Base-by-base conservation (phyloP, 2,329 filamentous ascomycete genomes). In the Sclerotinia trifoliorum region DNA sequence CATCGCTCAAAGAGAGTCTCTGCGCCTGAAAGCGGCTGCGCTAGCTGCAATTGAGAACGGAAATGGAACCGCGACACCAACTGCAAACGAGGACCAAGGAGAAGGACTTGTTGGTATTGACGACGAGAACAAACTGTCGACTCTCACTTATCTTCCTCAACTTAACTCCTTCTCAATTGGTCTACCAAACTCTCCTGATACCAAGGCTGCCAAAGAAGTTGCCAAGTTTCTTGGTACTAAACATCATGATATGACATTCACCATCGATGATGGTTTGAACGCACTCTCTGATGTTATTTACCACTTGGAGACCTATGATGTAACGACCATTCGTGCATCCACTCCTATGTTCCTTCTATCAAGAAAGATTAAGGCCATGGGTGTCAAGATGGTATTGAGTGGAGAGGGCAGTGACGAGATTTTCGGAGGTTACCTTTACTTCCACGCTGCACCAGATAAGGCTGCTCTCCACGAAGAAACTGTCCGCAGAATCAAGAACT, bases 141-240 rank as follows among this genome's bases (percentile, higher is more conserved):
- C 94, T 19, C 87, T 97, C 71, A 95, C 94, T 67, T 92, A 95
- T 77, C 88, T 98, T 66, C 93, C 94, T 48, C 92, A 98, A 80
- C 88, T 99, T 80, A 96, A 98, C 87, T 97, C 94, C 21, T 99
- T 99, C 85, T 99, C 95, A 21, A 99, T 99, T 74, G 95, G 95
- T 78, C 88, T 99, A 48, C 94, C 94, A 10, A 92, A 90, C 74
- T 92, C 95, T 46, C 95, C 95, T 62, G 95, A 99, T 80, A 95
- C 93, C 77, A 88, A 91, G 80, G 95, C 95, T 58, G 95, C 95
- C 24, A 83, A 94, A 68, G 92, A 97, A 81, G 95, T 97, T 24
- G 95, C 95, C 77, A 91, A 94, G 80, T 99, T 96, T 85, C 88
- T 99, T 54, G 96, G 95, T 77, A 99, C 95, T 68, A 96, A 95